Base-by-base conservation (phyloP, 2,329 filamentous ascomycete species). In the Ceratocystis destructans region DNA sequence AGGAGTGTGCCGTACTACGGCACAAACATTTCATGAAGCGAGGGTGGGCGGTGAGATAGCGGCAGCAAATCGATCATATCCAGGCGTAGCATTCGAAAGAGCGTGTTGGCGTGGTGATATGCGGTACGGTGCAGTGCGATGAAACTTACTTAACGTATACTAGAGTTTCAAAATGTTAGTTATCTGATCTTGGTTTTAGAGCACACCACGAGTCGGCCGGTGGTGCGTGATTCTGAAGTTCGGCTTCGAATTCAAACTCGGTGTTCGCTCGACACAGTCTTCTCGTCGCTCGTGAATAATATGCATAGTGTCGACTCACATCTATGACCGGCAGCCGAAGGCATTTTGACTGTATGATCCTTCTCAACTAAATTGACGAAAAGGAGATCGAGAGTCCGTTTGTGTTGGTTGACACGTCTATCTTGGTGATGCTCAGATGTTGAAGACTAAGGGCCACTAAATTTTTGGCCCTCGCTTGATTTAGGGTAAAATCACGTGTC, bases 131-230 rank as follows among this genome's bases (percentile, higher is more conserved):
- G 6, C 45, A 22, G 22, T 41, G 41, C 31, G 4, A 22, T n/a
- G 17, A 67, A 70, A 88, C 88, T 90, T 81, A 91, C 88, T 92
- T 92, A 79, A 92, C 89, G 79, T 92, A 93, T 83, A 92, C 88
- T 92, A 69, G 68, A 45, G 12, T 41, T 45, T 22, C 5, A 66
- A 41, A 62, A 64, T 61, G 75, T 82, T 74, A 82, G 79, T 72
- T 72, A 69, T 70, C 65, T 69, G 70, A 17, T 55, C 20, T 61
- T 28, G 46, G 44, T 22, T 15, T 41, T 28, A 25, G 53, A 3
- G 64, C 25, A 57, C 53, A 61, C 59, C 50, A 20, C 37, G 53
- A 61, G 64, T 53, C 28, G 46, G 12, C 33, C n/a, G 53, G 22
- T 25, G 25, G 15, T 44, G 63, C 22, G 46, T 64, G 48, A 62